These are phyloP conservation scores for Spinacia oleracea DNA, from an alignment of 179 eudicot species.

Conservation along the genomic window DNA sequence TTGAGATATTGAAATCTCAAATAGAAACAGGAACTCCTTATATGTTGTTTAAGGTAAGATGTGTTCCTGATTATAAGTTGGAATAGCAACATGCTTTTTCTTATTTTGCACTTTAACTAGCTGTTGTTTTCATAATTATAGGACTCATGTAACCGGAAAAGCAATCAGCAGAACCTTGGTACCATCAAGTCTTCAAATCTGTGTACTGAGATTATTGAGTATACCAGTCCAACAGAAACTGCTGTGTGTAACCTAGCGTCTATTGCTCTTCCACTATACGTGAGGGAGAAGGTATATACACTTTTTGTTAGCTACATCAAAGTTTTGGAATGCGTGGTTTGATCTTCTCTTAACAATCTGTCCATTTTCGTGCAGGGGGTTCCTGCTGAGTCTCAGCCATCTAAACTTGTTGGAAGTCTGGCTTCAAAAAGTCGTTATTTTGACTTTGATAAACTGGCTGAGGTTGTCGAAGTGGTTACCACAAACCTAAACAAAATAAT, in stretches of 20 bases:
- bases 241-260: conserved; percentile 98
- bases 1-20: conserved; percentile 89
- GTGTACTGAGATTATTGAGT: conserved; percentile 95
- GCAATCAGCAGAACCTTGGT: conserved; percentile 96
- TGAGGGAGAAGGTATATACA: conserved; percentile 74
- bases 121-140: conserved; percentile 21
- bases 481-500: conserved; percentile 78
- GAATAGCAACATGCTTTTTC: not conserved
- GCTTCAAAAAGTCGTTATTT: conserved; percentile 75
- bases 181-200: conserved; percentile 95
- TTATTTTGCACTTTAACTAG: not conserved
- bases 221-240: conserved; percentile 94
- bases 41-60: conserved; percentile 84
- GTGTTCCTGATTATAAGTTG: not conserved
- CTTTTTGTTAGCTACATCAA: not conserved
- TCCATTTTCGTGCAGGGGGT: conserved; percentile 51
- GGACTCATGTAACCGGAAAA: conserved; percentile 93
- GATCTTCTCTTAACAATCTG: not conserved
- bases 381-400: conserved; percentile 75
- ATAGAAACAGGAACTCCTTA: conserved; percentile 98
- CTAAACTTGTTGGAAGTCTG: conserved; percentile 86
- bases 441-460: conserved; percentile 92
- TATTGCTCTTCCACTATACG: conserved; percentile 93
- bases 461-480: conserved; percentile 76
- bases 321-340: not conserved